A percentile compares a stretch with the other conserved stretches of the same genome.
Conservation (phyloP, 2,329 filamentous ascomycete genomes). For the Teratosphaeria gauchensis region DNA sequence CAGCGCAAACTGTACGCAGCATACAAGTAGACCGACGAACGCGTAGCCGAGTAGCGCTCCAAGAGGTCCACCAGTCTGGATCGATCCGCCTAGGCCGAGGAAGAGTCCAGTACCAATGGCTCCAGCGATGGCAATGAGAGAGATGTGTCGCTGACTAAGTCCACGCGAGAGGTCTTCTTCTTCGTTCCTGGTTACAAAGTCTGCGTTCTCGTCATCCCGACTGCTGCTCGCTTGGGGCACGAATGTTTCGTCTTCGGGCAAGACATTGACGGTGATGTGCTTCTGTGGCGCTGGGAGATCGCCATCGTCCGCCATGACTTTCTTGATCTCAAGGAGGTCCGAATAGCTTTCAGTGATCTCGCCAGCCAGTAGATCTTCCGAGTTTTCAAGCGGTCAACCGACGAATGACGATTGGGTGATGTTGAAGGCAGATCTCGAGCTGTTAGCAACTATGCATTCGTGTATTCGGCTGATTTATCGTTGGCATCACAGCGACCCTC, state of each 20-base stretch:
- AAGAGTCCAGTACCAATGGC: neutral
- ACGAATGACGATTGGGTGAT: too few relatives aligned
- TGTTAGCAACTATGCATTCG: too few relatives aligned
- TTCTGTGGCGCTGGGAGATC: neutral
- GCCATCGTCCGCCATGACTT: neutral
- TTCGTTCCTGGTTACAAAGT: neutral
- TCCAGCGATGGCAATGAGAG: neutral
- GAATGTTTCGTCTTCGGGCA: neutral
- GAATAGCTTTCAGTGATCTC: neutral
- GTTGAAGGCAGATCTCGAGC: too few relatives aligned
- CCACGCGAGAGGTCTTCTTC: neutral
- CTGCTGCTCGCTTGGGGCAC: neutral
- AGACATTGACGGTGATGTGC: neutral
- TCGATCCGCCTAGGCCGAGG: neutral
- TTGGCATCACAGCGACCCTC: too few relatives aligned
- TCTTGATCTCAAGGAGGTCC: neutral
- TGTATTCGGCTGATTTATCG: too few relatives aligned
- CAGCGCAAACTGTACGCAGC: neutral
- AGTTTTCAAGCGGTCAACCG: neutral
- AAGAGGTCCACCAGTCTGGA: neutral
- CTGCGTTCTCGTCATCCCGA: neutral
- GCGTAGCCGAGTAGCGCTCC: neutral
- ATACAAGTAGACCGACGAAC: neutral
- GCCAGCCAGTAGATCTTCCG: neutral
- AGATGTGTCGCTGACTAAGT: neutral